These are phyloP conservation scores for Gossypium mustelinum DNA, from an alignment of 345 rosid genomes.

Conservation along the genomic window DNA sequence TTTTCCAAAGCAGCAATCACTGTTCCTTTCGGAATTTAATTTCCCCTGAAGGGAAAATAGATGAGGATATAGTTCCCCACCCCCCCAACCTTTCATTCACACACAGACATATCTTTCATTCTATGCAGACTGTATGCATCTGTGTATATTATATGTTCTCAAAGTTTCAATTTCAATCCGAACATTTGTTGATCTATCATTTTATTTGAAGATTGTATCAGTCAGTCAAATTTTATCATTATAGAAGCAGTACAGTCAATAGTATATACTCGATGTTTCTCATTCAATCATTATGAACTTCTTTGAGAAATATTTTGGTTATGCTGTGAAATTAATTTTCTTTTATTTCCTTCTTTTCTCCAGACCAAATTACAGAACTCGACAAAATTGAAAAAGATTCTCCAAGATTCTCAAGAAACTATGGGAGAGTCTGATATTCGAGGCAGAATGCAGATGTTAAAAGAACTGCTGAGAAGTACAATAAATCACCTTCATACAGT, in stretches of 20 bases:
- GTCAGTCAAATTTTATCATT: neutral
- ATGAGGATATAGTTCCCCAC: neutral
- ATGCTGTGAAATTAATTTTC: neutral
- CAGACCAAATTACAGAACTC: conserved; percentile 74
- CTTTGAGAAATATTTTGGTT: conserved; percentile 1
- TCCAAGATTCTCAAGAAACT: conserved; percentile 82
- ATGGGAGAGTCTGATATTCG: conserved; percentile 77
- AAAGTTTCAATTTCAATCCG: neutral
- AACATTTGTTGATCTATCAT: neutral
- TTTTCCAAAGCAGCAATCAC: neutral
- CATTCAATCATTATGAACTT: conserved; percentile 3
- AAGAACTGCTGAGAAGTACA: conserved; percentile 73
- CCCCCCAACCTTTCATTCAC: too few relatives aligned
- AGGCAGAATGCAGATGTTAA: conserved; percentile 72
- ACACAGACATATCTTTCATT: neutral
- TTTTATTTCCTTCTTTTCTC: neutral
- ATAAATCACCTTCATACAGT: conserved; percentile 74
- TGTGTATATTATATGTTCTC: neutral
- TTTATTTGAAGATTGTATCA: neutral
- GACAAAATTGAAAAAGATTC: conserved; percentile 87
- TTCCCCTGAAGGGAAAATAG: neutral
- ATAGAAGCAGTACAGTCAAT: neutral
- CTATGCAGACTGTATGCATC: neutral
- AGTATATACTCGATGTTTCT: neutral
- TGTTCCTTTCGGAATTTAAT: neutral